A percentile compares a stretch with the other conserved stretches of the same genome.
Evolutionary conservation across 2,329 filamentous ascomycete genomes (phyloP).

Genomic region (Venturia pyrina): DNA sequence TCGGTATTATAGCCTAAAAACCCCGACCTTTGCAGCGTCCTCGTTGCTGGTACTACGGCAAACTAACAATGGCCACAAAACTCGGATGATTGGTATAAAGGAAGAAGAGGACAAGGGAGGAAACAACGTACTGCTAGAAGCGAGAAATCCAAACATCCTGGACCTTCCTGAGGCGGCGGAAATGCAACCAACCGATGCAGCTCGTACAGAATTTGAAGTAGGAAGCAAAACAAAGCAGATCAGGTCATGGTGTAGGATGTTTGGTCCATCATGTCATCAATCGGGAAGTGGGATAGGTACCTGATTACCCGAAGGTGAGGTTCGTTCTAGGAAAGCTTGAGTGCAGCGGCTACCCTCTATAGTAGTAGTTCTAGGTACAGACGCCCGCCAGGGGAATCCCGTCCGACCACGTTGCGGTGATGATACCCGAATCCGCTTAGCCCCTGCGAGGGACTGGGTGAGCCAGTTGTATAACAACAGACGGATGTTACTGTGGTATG

Average conservation of each 20-base stretch:
- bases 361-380: background rate
- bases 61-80: background rate
- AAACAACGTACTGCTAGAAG: background rate
- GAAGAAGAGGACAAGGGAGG: background rate
- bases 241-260: background rate
- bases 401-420: background rate
- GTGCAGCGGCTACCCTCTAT: background rate
- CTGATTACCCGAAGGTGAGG: background rate
- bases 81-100: background rate
- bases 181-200: background rate
- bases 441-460: background rate
- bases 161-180: background rate
- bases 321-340: background rate
- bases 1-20: background rate
- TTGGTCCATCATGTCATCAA: background rate
- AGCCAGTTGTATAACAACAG: background rate
- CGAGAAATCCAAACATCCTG: constrained; percentile 2
- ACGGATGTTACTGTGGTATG: too few relatives aligned
- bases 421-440: background rate
- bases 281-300: background rate
- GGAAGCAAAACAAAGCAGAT: background rate
- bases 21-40: background rate
- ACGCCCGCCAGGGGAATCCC: background rate
- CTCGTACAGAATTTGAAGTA: background rate
- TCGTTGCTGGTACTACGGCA: background rate